Base-by-base conservation (phyloP, 2,329 filamentous ascomycete genomes). In the Alternaria sp. region DNA sequence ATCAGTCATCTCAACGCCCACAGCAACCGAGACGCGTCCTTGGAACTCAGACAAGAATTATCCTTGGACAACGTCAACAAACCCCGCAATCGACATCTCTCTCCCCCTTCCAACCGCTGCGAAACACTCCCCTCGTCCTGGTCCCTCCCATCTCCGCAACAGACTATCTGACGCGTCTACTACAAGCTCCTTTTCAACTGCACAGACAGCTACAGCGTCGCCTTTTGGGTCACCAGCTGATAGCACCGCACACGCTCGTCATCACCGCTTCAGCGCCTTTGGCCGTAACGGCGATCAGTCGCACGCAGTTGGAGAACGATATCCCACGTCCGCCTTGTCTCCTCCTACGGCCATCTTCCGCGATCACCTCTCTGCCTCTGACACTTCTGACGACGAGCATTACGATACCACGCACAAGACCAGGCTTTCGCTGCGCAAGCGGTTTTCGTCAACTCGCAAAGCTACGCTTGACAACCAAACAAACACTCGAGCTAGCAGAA, bases 41-140 rank as follows among this genome's bases (percentile, higher is more conserved):
- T 82, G 80, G 80, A 82, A 82, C 59, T 71, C 72, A 21, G 79
- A 81, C 59, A 78, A 80, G 65, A 81, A 80, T 65, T 82, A 81
- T 63, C 79, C 80, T 33, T 82, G 79, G 80, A 72, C 75, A 31
- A 74, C 72, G 24, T 74, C 72, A 42, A 76, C 66, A 51, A 70
- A 74, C 33, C 64, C 77, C 28, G 72, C 73, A 29, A 65, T 77
- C 53, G 72, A 78, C 44, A 80, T 82, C 45, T 77, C 79, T 34
- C 72, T 82, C 5, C 78, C 74, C 24, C 68, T 72, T 3, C 75
- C 77, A 9, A 69, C 71, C 5, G 61, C 72, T 8, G 39, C 61
- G 17, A 70, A 55, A 31, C 51, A 64, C 11, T 72, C 71, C n/a
- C 69, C 73, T n/a, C 72, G 64, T 14, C 66, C 64, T 13, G 70